Evolutionary conservation across 371 early-diverging fungal species (phyloP), one percentile per base, ranked within the genome.

Genomic region (Haplosporangium sp.): DNA sequence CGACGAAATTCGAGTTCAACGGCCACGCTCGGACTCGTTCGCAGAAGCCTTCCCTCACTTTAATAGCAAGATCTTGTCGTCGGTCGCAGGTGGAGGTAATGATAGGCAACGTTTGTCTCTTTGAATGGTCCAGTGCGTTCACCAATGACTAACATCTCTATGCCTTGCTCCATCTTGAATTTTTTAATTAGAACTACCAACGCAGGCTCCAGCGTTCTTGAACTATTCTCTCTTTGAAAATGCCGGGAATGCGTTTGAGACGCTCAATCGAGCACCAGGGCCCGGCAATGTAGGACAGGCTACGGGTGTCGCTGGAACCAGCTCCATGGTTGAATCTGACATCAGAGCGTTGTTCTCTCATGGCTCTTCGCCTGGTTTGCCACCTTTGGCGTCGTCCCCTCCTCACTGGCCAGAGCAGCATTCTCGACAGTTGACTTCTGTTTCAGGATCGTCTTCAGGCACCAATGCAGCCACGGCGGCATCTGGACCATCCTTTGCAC

Each of bases 1-100:
- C 20, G 67, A 67, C 37, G 68, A 81, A 66, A 72, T 79, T 16
- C 73, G 69, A 1, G 55, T 81, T 45, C 77, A 67, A 38, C 66
- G 81, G 23, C 77, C 81, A 9, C 61, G 77, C 16, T 73, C 77
- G 6, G 77, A 76, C 43, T 81, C 81, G 3, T 76, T 76, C 59
- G 81, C 77, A 7, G 81, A 77, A 42, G 73, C 81, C 7, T 76
- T 81, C 53, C 70, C 77, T 9, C 67, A 76, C 38, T 81, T 81
- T 42, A 73, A 81, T 53, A 76, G 76, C 70, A 81, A 76, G 64
- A 73, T 76, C 23, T 29, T 76, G 51, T 79, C 73, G 0, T 79
- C 80, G 1, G 73, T 79, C 1, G 41, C 73, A 14, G 65, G 65
- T 29, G 79, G 73, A 64, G 77, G 77, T 77, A 68, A 46, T 54